Conservation (phyloP, 176 grass and related monocot genomes). For the Oryza glumipatula region DNA sequence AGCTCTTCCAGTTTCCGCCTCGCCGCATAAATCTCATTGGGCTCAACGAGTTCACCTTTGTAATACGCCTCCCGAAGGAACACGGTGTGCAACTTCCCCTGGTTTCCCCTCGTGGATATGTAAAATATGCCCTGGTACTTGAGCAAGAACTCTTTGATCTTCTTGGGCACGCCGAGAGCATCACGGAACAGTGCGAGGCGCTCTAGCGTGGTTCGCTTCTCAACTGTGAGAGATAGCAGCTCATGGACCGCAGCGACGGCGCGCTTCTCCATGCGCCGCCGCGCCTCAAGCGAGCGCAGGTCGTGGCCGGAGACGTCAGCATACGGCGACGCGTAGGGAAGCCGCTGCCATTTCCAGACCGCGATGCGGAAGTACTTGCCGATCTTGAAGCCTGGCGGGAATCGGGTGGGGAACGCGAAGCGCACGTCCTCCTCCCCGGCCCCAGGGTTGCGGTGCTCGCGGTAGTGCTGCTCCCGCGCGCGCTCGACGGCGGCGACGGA, state of each 20-base stretch:
- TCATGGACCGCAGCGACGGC: conserved; percentile 77
- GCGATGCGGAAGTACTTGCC: conserved; percentile 90
- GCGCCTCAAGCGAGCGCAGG: conserved; percentile 81
- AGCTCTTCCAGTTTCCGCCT: conserved; percentile 71
- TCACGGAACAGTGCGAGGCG: conserved; percentile 78
- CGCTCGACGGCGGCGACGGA: conserved; percentile 64
- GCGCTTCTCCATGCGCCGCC: conserved; percentile 81
- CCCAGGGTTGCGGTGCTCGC: conserved; percentile 51
- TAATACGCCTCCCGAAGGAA: conserved; percentile 82
- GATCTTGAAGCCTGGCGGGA: conserved; percentile 94
- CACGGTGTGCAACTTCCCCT: conserved; percentile 81
- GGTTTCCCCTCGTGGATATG: conserved; percentile 81
- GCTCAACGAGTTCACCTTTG: conserved; percentile 70
- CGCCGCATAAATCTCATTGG: conserved; percentile 62
- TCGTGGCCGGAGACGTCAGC: conserved; percentile 82
- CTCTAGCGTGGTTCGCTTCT: conserved; percentile 83
- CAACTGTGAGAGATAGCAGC: conserved; percentile 63
- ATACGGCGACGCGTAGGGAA: conserved; percentile 86
- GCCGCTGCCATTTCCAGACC: conserved; percentile 91
- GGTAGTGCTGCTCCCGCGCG: conserved; percentile 73
- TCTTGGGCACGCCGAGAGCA: conserved; percentile 74
- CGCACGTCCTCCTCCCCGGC: conserved; percentile 69
- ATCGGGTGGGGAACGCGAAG: conserved; percentile 80
- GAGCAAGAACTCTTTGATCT: conserved; percentile 88
- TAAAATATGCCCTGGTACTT: conserved; percentile 94